Conservation (phyloP, 2,329 filamentous ascomycete species). For the Tolypocladium ophioglossoides region DNA sequence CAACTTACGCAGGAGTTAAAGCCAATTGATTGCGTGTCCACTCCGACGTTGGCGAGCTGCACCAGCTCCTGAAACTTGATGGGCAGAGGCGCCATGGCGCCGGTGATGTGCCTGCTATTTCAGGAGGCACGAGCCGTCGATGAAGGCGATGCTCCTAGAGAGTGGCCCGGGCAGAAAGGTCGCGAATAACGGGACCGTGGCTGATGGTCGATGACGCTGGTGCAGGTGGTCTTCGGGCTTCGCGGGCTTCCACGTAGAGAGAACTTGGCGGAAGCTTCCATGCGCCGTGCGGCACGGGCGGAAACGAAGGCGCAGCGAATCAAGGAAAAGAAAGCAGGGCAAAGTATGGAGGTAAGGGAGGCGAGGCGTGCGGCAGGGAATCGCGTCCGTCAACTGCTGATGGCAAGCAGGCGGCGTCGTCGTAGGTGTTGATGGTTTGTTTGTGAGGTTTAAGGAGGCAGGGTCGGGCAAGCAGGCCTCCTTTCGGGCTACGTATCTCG, state of each 20-base stretch:
- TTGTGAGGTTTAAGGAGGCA: slow-evolving; percentile 9
- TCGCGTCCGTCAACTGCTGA: slow-evolving; percentile 14
- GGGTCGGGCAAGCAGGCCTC: slow-evolving; percentile 9
- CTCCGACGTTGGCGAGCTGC: slow-evolving; percentile 45
- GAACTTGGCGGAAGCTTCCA: slow-evolving; percentile 24
- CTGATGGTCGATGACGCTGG: slow-evolving; percentile 4
- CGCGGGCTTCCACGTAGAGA: slow-evolving; percentile 12
- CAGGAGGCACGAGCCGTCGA: slow-evolving; percentile 10
- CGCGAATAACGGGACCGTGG: slow-evolving; percentile 10
- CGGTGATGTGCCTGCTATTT: slow-evolving; percentile 13
- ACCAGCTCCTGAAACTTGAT: slow-evolving; percentile 92
- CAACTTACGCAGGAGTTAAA: slow-evolving; percentile 68
- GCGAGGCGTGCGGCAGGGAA: slow-evolving; percentile 6
- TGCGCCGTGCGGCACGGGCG: slow-evolving; percentile 22
- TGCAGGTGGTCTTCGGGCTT: slow-evolving; percentile 6
- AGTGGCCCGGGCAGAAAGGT: slow-evolving; percentile 11
- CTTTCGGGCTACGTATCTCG: slow-evolving; percentile 19
- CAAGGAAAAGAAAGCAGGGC: slow-evolving; percentile 8
- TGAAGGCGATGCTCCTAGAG: not conserved
- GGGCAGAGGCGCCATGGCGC: slow-evolving; percentile 59
- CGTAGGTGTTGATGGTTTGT: slow-evolving; percentile 9
- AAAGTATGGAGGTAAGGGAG: slow-evolving; percentile 4
- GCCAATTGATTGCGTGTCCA: slow-evolving; percentile 48
- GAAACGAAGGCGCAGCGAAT: slow-evolving; percentile 9
- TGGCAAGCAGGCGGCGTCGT: slow-evolving; percentile 14